phyloP scores from a whole-genome alignment of 331 rosid species.

The Quercus tomentella region DNA sequence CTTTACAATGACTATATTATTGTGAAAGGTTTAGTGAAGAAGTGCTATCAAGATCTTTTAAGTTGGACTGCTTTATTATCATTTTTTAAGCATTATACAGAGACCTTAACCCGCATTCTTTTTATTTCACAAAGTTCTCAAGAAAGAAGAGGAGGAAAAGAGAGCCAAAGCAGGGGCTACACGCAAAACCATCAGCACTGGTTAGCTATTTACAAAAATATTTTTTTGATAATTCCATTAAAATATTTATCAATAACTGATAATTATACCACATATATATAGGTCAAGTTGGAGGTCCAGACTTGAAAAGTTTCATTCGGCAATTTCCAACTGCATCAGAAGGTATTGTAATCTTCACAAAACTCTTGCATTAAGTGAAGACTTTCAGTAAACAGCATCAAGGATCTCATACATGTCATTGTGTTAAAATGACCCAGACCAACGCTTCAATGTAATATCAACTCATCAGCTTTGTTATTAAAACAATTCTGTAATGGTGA shows the following conservation, averaged over 20 bases:
- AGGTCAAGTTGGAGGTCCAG: constrained; percentile 71
- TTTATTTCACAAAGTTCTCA: constrained; percentile 50
- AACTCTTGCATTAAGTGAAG: neutral
- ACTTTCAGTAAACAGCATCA: neutral
- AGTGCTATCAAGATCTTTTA: neutral
- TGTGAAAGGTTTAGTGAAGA: neutral
- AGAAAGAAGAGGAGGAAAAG: constrained; percentile 88
- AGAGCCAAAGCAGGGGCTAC: constrained; percentile 56
- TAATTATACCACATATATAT: constrained; percentile 6
- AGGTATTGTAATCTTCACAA: constrained; percentile 36
- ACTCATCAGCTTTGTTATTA: neutral
- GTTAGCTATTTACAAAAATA: constrained; percentile 35
- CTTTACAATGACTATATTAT: neutral
- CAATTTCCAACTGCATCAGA: constrained; percentile 66
- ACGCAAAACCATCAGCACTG: constrained; percentile 42
- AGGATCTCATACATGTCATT: neutral
- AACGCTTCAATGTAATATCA: neutral
- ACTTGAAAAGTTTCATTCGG: constrained; percentile 75
- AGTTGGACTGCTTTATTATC: neutral
- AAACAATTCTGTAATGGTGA: neutral
- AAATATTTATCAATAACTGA: constrained; percentile 12
- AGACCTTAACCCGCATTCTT: constrained; percentile 16
- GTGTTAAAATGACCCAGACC: neutral
- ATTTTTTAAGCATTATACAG: constrained; percentile 1
- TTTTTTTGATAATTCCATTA: constrained; percentile 1